A percentile compares a stretch with the other conserved stretches of the same genome.
phyloP scores from a whole-genome alignment of 805 yeast genomes.

The Wickerhamomyces mucosus region DNA sequence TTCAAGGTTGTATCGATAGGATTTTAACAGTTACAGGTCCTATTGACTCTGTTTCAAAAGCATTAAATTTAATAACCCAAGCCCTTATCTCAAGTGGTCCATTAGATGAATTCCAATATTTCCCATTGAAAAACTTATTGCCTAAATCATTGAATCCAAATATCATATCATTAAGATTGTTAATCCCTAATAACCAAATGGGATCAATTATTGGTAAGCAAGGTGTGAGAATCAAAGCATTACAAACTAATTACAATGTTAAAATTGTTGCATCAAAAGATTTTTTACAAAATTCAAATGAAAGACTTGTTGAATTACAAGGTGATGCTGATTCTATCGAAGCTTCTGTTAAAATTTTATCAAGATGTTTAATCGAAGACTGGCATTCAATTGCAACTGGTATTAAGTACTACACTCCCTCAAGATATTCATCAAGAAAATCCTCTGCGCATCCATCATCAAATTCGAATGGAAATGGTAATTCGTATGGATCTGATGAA shows the following conservation, averaged over 20 bases:
- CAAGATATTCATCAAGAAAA: constrained; percentile 12
- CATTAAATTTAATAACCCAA: constrained; percentile 61
- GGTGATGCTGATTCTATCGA: constrained; percentile 61
- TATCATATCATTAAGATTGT: constrained; percentile 50
- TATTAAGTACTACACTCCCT: constrained; percentile 54
- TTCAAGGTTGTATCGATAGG: constrained; percentile 74
- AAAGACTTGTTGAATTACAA: constrained; percentile 79
- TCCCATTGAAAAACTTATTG: constrained; percentile 52
- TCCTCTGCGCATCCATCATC: constrained; percentile 1
- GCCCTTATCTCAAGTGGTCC: constrained; percentile 41
- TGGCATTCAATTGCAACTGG: constrained; percentile 51
- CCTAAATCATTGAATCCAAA: constrained; percentile 39
- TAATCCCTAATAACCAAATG: constrained; percentile 78
- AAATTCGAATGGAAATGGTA: constrained; percentile 10
- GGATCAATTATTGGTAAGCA: constrained; percentile 83
- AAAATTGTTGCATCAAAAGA: constrained; percentile 85
- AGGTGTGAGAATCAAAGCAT: constrained; percentile 70
- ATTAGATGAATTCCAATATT: constrained; percentile 34
- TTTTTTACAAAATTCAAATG: constrained; percentile 71
- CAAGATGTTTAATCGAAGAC: constrained; percentile 69
- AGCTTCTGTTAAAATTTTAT: constrained; percentile 45
- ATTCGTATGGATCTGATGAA: constrained; percentile 7
- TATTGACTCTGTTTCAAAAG: constrained; percentile 56
- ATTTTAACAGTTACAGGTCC: constrained; percentile 73
- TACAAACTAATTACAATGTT: constrained; percentile 59